phyloP scores from a whole-genome alignment of 106 monocot genomes.

The Chionographis japonica region DNA sequence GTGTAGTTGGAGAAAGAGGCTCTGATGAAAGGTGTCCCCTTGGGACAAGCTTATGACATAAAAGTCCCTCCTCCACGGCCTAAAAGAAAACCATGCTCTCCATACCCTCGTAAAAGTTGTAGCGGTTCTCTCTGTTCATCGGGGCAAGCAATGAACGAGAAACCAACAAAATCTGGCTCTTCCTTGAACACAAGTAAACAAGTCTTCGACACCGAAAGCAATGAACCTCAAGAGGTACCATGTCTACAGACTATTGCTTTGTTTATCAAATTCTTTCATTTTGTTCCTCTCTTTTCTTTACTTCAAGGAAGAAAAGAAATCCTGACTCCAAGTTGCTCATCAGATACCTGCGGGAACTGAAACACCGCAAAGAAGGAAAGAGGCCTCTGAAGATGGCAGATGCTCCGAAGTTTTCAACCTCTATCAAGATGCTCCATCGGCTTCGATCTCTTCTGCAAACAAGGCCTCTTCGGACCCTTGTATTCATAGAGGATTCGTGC shows the following conservation, averaged over 20 bases:
- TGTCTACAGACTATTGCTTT: neutral
- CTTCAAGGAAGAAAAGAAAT: too few relatives aligned
- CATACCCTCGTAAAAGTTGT: slow-evolving; percentile 78
- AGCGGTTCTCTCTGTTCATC: slow-evolving; percentile 16
- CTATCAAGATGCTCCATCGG: slow-evolving; percentile 51
- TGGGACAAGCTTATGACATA: slow-evolving; percentile 67
- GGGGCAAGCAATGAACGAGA: slow-evolving; percentile 30
- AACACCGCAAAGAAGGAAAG: slow-evolving; percentile 25
- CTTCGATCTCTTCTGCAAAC: slow-evolving; percentile 38
- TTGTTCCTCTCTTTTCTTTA: too few relatives aligned
- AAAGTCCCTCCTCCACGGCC: slow-evolving; percentile 96
- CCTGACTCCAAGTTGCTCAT: neutral
- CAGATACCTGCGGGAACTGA: slow-evolving; percentile 24
- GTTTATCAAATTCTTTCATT: too few relatives aligned
- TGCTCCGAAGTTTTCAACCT: slow-evolving; percentile 52
- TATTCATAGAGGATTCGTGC: slow-evolving; percentile 21
- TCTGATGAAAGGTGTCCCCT: slow-evolving; percentile 44
- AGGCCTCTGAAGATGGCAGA: slow-evolving; percentile 42
- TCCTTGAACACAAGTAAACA: slow-evolving; percentile 14
- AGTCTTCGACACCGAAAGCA: slow-evolving; percentile 12
- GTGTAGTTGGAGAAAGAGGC: slow-evolving; percentile 83
- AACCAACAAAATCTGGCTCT: slow-evolving; percentile 27
- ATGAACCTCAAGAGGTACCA: slow-evolving; percentile 36
- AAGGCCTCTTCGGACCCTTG: slow-evolving; percentile 17
- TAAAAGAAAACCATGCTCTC: slow-evolving; percentile 81